Evolutionary conservation across 1,139 yeast genomes (phyloP), one percentile per base, ranked within the genome.

Genomic region (Yamadazyma buinensis): DNA sequence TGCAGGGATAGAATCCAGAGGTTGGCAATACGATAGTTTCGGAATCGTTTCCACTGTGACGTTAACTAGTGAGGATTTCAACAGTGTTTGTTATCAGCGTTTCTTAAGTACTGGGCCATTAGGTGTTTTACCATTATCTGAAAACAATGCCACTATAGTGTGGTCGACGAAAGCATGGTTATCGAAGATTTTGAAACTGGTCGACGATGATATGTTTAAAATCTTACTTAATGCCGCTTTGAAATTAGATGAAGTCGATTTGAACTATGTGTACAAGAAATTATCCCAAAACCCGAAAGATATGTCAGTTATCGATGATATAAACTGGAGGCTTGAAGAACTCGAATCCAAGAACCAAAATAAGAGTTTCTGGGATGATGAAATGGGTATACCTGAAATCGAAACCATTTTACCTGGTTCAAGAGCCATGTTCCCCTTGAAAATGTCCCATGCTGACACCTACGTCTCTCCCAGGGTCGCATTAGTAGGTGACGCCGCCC

Each of bases 401-500:
- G 33, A 24, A 23, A 63, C 63, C 1, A 75, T 90, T 8, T 68
- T 77, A 23, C 74, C 74, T 4, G 68, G 72, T 5, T 76, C 95
- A 1, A 73, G 95, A 40, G 97, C 96, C 0, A 71, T 84, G 31
- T 94, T 94, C 64, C 99, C 98, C 6, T 66, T 94, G 47, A 81
- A 82, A 46, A 61, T 90, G 67, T 79, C 90, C 18, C 97, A 94
- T 52, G 95, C 96, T 3, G 97, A 92, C 51, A 76, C 85, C 1
- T 92, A 94, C 54, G 77, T 86, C 12, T 77, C 79, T 1, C 90
- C 85, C 5, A 70, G 98, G 46, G 75, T 90, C 23, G 98, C 97
- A 0, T 66, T 92, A 15, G 84, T 92, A 8, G 98, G 99, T 15
- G 99, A 92, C 59, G 98, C 99, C 1, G 98, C 97, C 0, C 99